Base-by-base conservation (phyloP, 805 yeast genomes). In the Debaryomyces hansenii region DNA sequence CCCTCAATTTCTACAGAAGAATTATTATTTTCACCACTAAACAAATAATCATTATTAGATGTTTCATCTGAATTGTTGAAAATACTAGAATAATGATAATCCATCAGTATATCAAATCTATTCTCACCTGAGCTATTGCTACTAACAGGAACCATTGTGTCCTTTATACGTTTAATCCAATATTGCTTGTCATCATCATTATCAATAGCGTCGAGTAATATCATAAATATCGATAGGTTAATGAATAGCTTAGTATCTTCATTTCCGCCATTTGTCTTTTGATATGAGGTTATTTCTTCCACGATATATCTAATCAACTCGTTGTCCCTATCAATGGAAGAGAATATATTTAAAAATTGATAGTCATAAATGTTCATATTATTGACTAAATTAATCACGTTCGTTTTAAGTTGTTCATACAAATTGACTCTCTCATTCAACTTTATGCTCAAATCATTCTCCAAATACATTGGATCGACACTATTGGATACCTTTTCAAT, bases 11-110 rank as follows among this genome's bases (percentile, higher is more conserved):
- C n/a, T 6, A 20, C 21, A 12, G 8, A n/a, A n/a, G 34, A 14
- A 16, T 35, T 18, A 11, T 32, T 28, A 9, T 41, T 20, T 18
- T 27, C 21, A 15, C 44, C 51, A 20, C 39, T 33, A 32, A 48
- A 48, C 12, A 48, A 36, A 28, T 48, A 47, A 38, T 48, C 51
- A 14, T 38, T 33, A 14, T 41, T 24, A n/a, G 42, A 39, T n/a
- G 15, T 45, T 4, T 34, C 43, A 24, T 41, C 42, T 15, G 34
- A 31, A 40, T 55, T 56, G 36, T 57, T 56, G 41, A 66, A 61
- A 20, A 63, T 62, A 44, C 62, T 62, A 5, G 66, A 59, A 41
- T 57, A 66, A 45, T 66, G 69, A 21, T 38, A 46, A 34, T 63
- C 68, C 47, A 63, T 54, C 10, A 55, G 39, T 11, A 49, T 37